Percentiles rank a stretch among this genome's conserved stretches.
Evolutionary conservation across 805 yeast genomes (phyloP).

Genomic region (Pichia nakasei): DNA sequence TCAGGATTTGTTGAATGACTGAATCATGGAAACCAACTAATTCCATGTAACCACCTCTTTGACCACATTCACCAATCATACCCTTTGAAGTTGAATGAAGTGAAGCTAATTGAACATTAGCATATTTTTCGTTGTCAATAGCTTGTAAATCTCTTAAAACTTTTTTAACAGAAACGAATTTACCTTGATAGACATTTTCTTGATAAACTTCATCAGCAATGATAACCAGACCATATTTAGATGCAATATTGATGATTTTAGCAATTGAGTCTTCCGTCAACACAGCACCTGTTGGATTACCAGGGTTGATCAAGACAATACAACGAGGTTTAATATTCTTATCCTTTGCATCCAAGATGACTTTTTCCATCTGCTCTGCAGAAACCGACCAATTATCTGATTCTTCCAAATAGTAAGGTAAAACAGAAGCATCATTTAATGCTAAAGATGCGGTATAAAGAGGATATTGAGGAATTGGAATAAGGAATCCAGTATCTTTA

Average conservation of each 20-base stretch:
- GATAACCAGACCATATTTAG: constrained; percentile 73
- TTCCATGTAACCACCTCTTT: constrained; percentile 99
- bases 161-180: constrained; percentile 78
- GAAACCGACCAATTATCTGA: constrained; percentile 76
- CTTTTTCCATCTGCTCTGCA: constrained; percentile 49
- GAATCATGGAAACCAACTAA: constrained; percentile 69
- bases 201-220: constrained; percentile 98
- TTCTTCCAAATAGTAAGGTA: constrained; percentile 85
- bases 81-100: constrained; percentile 98
- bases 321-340: constrained; percentile 62
- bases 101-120: constrained; percentile 80
- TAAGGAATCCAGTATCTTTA: constrained; percentile 66
- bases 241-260: constrained; percentile 69
- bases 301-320: constrained; percentile 92
- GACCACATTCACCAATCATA: constrained; percentile 97
- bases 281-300: constrained; percentile 95
- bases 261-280: constrained; percentile 56
- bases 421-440: constrained; percentile 68
- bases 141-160: constrained; percentile 59
- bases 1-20: constrained; percentile 62
- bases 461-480: constrained; percentile 98
- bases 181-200: constrained; percentile 76
- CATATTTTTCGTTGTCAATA: constrained; percentile 41
- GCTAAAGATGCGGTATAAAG: constrained; percentile 92
- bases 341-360: constrained; percentile 38